Conservation (phyloP, 1,284 basidiomycete genomes). For the Microbotryum saponariae region DNA sequence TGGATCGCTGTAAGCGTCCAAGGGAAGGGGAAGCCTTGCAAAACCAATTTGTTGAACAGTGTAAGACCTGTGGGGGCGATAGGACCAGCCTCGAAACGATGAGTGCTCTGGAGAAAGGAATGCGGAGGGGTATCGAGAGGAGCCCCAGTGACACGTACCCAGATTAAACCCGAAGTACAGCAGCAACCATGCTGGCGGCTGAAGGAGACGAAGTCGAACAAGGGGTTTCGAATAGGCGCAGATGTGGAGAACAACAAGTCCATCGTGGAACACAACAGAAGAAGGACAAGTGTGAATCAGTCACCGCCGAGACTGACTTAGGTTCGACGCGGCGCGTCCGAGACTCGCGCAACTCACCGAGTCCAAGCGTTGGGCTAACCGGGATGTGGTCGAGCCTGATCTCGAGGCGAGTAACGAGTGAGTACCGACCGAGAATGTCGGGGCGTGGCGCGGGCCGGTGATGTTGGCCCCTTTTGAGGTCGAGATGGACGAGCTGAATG, state of each 20-base stretch:
- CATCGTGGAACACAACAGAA: too few relatives aligned
- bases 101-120: neutral
- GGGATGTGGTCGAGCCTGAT: neutral
- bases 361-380: constrained; percentile 1
- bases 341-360: too few relatives aligned
- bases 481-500: too few relatives aligned
- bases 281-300: too few relatives aligned
- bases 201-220: too few relatives aligned
- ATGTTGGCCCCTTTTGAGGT: neutral
- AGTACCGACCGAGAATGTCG: constrained; percentile 11
- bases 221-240: too few relatives aligned
- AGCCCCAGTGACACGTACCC: constrained; percentile 25
- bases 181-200: constrained; percentile 51
- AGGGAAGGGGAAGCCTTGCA: constrained; percentile 83
- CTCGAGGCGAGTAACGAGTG: constrained; percentile 13
- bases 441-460: constrained; percentile 3
- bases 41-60: constrained; percentile 82
- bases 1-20: constrained; percentile 49
- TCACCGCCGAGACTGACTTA: too few relatives aligned
- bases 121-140: neutral
- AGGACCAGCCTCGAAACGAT: neutral
- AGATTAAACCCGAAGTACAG: constrained; percentile 86
- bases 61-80: constrained; percentile 52
- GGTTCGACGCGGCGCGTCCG: too few relatives aligned
- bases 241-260: too few relatives aligned